These are phyloP conservation scores for Panicum hallii DNA, from an alignment of 202 grass and related monocot species.

Conservation along the genomic window DNA sequence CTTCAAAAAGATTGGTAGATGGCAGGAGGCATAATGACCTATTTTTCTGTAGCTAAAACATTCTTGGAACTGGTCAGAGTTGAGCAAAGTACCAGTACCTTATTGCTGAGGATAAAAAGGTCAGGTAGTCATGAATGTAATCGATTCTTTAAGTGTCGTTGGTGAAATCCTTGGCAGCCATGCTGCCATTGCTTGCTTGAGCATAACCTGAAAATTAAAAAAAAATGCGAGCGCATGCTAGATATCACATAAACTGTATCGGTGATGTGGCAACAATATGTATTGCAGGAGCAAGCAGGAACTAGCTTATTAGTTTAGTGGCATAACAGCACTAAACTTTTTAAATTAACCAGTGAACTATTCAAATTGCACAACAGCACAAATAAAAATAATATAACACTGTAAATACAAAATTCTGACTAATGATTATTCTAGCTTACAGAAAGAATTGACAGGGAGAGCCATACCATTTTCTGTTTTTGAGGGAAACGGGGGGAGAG, in stretches of 20 bases:
- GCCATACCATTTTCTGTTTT: constrained; percentile 46
- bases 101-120: constrained; percentile 41
- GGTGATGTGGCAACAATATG: no score
- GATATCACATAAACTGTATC: no score
- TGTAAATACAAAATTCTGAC: neutral
- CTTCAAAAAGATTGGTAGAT: constrained; percentile 20
- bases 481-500: no score
- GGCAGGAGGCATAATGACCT: neutral
- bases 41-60: neutral
- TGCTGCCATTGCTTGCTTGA: constrained; percentile 46
- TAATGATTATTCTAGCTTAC: neutral
- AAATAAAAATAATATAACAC: constrained; percentile 5
- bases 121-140: constrained; percentile 53
- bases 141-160: constrained; percentile 52
- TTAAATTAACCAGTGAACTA: no score
- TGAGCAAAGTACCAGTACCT: constrained; percentile 14
- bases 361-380: no score
- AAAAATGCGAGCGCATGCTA: neutral
- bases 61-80: neutral
- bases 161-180: constrained; percentile 32
- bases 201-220: constrained; percentile 49
- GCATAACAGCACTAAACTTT: no score
- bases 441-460: neutral
- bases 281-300: no score
- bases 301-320: no score